phyloP scores from a whole-genome alignment of 495 filamentous ascomycete species.

The Aspergillus bridgeri region DNA sequence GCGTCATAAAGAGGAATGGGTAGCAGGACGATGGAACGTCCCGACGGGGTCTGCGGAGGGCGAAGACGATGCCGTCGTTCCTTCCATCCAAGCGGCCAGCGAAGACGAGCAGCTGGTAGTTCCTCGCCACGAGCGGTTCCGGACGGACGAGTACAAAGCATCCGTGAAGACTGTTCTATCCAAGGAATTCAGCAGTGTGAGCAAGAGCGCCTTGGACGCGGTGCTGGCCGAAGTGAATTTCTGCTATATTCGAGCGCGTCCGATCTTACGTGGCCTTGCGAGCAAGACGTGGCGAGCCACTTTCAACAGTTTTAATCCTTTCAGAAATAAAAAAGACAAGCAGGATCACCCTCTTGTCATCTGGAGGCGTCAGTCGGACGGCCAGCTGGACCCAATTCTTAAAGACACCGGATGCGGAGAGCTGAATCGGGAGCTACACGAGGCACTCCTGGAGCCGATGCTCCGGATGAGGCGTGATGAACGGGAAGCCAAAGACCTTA shows the following conservation, averaged over 20 bases:
- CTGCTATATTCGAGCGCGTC: slow-evolving; percentile 75
- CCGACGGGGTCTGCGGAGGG: slow-evolving; percentile 25
- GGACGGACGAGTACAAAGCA: slow-evolving; percentile 65
- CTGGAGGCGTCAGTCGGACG: slow-evolving; percentile 54
- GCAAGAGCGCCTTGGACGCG: slow-evolving; percentile 74
- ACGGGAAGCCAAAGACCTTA: slow-evolving; percentile 60
- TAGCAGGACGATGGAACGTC: slow-evolving; percentile 68
- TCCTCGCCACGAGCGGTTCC: slow-evolving; percentile 68
- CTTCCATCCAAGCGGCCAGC: slow-evolving; percentile 3
- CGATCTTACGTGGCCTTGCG: slow-evolving; percentile 68
- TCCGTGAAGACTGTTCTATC: slow-evolving; percentile 59
- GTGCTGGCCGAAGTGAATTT: slow-evolving; percentile 90
- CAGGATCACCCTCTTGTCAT: slow-evolving; percentile 61
- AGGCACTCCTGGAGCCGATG: slow-evolving; percentile 63
- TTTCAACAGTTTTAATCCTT: slow-evolving; percentile 67
- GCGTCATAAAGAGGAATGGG: slow-evolving; percentile 70
- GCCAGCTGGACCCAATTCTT: slow-evolving; percentile 53
- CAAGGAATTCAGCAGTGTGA: slow-evolving; percentile 81
- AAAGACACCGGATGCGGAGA: slow-evolving; percentile 72
- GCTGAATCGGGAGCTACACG: slow-evolving; percentile 74
- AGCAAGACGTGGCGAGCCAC: slow-evolving; percentile 84
- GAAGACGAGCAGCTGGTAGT: slow-evolving; percentile 37
- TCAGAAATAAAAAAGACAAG: slow-evolving; percentile 58
- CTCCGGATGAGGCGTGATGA: slow-evolving; percentile 49
- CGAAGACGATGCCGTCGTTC: slow-evolving; percentile 16